These are phyloP conservation scores for Rhodotorula graminis DNA, from an alignment of 768 basidiomycete genomes.

Conservation along the genomic window DNA sequence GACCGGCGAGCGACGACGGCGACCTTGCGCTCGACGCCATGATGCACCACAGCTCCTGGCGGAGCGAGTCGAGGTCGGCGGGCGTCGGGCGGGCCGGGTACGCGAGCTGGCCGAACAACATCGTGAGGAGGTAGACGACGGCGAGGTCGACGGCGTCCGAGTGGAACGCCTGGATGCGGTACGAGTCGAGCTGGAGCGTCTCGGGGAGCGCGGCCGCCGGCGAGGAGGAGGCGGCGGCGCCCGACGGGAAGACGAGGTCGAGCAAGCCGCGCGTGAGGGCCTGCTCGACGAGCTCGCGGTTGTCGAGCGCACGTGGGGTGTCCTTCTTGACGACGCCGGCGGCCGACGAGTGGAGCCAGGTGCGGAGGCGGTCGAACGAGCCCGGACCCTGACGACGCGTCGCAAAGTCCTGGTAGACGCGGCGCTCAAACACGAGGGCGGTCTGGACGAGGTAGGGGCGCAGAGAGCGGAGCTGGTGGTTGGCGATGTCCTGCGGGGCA, in stretches of 20 bases:
- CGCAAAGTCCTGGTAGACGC: slow-evolving; percentile 60
- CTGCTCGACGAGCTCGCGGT: slow-evolving; percentile 47
- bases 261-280: slow-evolving; percentile 33
- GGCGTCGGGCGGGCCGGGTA: slow-evolving; percentile 19
- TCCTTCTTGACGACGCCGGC: slow-evolving; percentile 8
- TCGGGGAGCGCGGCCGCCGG: slow-evolving; percentile 59
- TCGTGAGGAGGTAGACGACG: slow-evolving; percentile 70
- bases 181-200: slow-evolving; percentile 72
- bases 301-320: slow-evolving; percentile 49
- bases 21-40: slow-evolving; percentile 41
- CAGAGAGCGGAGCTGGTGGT: slow-evolving; percentile 88
- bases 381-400: slow-evolving; percentile 21
- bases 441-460: slow-evolving; percentile 80
- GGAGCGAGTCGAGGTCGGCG: slow-evolving; percentile 58
- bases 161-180: slow-evolving; percentile 62
- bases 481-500: slow-evolving; percentile 74
- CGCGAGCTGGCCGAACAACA: slow-evolving; percentile 70
- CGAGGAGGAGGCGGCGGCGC: background rate
- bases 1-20: slow-evolving; percentile 4
- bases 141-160: slow-evolving; percentile 70
- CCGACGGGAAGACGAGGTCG: slow-evolving; percentile 47
- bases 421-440: slow-evolving; percentile 72
- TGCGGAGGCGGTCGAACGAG: slow-evolving; percentile 54
- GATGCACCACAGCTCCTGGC: slow-evolving; percentile 69
- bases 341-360: slow-evolving; percentile 62